Percentiles rank a stretch among this genome's conserved stretches.
phyloP scores from a whole-genome alignment of 2,329 filamentous ascomycete species.

The Fusarium bulbicola region DNA sequence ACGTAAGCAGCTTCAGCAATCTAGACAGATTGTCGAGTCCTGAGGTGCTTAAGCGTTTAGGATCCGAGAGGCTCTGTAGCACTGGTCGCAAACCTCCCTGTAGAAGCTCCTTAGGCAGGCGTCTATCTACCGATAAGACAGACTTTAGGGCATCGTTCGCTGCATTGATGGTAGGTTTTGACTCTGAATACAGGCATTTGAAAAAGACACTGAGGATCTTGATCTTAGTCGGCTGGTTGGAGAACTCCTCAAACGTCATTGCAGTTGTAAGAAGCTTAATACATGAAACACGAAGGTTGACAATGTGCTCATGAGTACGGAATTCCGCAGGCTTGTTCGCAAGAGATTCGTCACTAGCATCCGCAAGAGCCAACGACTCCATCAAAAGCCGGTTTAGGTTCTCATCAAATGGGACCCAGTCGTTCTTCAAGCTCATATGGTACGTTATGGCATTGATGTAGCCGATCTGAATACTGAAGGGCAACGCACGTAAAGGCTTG shows the following conservation, averaged over 20 bases:
- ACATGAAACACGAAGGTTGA: conserved; percentile 90
- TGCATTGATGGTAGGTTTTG: conserved; percentile 89
- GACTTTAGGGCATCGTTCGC: conserved; percentile 90
- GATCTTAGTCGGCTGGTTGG: conserved; percentile 71
- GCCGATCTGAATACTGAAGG: conserved; percentile 94
- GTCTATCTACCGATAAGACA: conserved; percentile 87
- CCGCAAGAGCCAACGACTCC: conserved; percentile 92
- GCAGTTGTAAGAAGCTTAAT: conserved; percentile 93
- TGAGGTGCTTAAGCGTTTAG: conserved; percentile 86
- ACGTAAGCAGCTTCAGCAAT: conserved; percentile 89
- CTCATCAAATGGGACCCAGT: conserved; percentile 92
- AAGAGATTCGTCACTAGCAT: conserved; percentile 92
- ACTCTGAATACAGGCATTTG: conserved; percentile 94
- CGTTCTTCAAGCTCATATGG: conserved; percentile 86
- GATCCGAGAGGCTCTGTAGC: conserved; percentile 94
- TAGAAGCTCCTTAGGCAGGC: conserved; percentile 92
- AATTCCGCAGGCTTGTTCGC: conserved; percentile 94
- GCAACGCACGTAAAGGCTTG: conserved; percentile 91
- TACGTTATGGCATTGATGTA: conserved; percentile 98
- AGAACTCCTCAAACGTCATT: conserved; percentile 92
- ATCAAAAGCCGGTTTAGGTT: conserved; percentile 88
- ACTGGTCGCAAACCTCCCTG: conserved; percentile 95
- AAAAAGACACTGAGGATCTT: conserved; percentile 96
- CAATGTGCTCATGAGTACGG: conserved; percentile 93
- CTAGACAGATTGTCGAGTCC: conserved; percentile 91